phyloP scores from a whole-genome alignment of 768 basidiomycete species.

The Leccinum olivaceopallidum region DNA sequence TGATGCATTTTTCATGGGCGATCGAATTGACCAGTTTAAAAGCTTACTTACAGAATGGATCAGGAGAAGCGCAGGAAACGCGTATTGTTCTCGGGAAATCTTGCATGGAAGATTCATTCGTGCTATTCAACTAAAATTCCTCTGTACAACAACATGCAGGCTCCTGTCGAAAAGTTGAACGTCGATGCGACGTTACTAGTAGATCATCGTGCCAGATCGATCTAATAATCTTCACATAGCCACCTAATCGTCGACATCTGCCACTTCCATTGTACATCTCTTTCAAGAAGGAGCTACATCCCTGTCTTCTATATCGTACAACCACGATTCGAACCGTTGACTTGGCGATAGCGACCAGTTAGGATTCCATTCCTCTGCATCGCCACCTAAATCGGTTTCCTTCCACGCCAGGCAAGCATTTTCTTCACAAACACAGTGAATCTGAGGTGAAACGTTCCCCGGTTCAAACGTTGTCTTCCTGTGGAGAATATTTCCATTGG shows the following conservation, averaged over 20 bases:
- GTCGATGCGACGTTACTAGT: not conserved
- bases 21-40: not conserved
- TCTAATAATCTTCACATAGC: not conserved
- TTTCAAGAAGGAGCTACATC: not conserved
- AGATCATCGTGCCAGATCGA: not conserved
- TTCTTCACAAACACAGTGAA: not conserved
- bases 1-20: not conserved
- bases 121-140: not conserved
- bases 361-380: not conserved
- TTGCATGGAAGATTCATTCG: not conserved
- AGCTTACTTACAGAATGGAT: not conserved
- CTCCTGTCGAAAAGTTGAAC: not conserved
- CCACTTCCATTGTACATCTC: not conserved
- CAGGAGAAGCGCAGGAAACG: not conserved
- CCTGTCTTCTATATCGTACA: not conserved
- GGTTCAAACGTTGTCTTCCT: not conserved
- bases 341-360: not conserved
- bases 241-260: not conserved
- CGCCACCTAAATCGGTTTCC: not conserved
- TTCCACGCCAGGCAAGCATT: not conserved
- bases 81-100: not conserved
- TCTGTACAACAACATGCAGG: not conserved
- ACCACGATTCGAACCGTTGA: not conserved
- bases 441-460: not conserved
- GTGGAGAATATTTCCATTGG: not conserved